A percentile compares a stretch with the other conserved stretches of the same genome.
Evolutionary conservation across 202 grass and related monocot genomes (phyloP).

Genomic region (Saccharum hybrid): DNA sequence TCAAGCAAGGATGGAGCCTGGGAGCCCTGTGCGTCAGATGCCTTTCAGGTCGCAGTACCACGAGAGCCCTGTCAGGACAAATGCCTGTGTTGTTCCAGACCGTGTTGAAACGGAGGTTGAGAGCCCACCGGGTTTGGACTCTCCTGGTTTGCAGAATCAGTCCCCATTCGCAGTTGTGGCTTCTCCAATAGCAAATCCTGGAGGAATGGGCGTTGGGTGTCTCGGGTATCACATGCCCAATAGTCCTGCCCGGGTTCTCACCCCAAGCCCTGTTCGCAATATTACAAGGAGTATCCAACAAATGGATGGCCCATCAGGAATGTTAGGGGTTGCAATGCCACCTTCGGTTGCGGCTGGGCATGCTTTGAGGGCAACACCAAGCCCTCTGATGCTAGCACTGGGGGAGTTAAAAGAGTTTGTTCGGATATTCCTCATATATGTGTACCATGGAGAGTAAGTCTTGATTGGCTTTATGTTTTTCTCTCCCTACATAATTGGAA

Average conservation of each 20-base stretch:
- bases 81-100: not conserved
- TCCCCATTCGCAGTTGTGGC: not conserved
- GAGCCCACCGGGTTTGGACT: not conserved
- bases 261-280: not conserved
- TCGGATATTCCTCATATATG: conserved; percentile 61
- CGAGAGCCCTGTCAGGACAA: not conserved
- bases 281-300: conserved; percentile 21
- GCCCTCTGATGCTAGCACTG: conserved; percentile 53
- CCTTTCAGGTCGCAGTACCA: not conserved
- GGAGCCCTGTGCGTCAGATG: conserved; percentile 25
- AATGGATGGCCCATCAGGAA: conserved; percentile 32
- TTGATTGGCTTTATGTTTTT: conserved; percentile 20
- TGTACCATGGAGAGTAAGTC: conserved; percentile 66
- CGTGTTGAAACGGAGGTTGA: not conserved
- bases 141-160: conserved; percentile 1
- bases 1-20: not conserved
- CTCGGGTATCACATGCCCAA: not conserved
- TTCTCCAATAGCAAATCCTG: not conserved
- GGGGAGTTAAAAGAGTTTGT: conserved; percentile 63
- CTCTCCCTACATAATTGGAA: not conserved
- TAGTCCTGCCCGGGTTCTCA: not conserved
- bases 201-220: not conserved
- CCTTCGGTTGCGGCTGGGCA: not conserved
- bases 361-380: conserved; percentile 20
- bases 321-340: not conserved